phyloP scores from a whole-genome alignment of 495 filamentous ascomycete genomes.

The Neurospora sp. region DNA sequence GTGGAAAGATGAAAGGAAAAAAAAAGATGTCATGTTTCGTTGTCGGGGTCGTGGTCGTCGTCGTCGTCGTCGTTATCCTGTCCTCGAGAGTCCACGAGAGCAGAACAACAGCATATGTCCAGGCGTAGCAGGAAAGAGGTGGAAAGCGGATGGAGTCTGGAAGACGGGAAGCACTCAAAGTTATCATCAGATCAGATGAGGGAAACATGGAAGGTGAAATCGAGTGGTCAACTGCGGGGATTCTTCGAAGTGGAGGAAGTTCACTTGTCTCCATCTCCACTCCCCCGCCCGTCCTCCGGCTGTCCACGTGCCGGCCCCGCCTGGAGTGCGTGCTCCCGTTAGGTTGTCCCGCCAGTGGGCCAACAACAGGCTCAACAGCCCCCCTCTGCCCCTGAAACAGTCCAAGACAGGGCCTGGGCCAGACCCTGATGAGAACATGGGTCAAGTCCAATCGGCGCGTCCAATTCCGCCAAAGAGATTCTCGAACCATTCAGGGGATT shows the following conservation, averaged over 20 bases:
- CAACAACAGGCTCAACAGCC: not conserved
- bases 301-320: not conserved
- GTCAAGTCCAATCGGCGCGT: not conserved
- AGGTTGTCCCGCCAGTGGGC: not conserved
- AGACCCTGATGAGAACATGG: not conserved
- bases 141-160: not conserved
- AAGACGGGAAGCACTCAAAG: not conserved
- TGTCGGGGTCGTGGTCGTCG: not conserved
- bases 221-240: not conserved
- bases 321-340: not conserved
- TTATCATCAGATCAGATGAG: not conserved
- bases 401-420: not conserved
- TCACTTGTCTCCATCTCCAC: not conserved
- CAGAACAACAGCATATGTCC: not conserved
- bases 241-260: not conserved
- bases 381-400: not conserved
- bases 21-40: not conserved
- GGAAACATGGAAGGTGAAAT: not conserved
- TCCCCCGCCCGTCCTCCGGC: not conserved
- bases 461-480: not conserved
- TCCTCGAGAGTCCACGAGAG: not conserved
- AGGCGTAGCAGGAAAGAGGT: not conserved
- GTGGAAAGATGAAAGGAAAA: not conserved
- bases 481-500: not conserved
- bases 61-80: not conserved